These are phyloP conservation scores for Zhuliangozyma parablackwelliae DNA, from an alignment of 1,139 yeast genomes.

Conservation along the genomic window DNA sequence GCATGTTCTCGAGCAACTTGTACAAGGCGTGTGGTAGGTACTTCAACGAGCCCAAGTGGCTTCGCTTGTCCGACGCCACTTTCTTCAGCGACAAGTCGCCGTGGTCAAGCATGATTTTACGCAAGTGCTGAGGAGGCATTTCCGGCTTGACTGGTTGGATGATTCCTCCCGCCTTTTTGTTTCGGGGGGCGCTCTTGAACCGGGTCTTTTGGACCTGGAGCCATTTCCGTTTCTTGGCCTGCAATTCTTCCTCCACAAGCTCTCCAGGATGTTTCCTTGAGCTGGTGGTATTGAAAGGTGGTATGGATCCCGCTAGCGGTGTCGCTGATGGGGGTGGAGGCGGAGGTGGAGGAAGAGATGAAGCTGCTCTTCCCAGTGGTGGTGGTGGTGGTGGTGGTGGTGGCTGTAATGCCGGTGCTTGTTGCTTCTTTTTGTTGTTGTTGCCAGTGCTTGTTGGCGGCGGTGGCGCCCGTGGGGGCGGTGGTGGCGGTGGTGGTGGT, in stretches of 20 bases:
- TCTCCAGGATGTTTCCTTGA: too few species aligned
- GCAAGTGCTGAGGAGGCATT: slow-evolving; percentile 91
- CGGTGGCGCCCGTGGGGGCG: slow-evolving; percentile 16
- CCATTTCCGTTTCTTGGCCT: slow-evolving; percentile 58
- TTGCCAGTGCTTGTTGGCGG: too few species aligned
- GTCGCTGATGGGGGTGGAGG: slow-evolving; percentile 12
- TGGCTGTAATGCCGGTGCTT: slow-evolving; percentile 6
- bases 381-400: slow-evolving; percentile 13
- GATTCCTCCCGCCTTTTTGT: slow-evolving; percentile 26
- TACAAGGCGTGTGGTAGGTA: slow-evolving; percentile 94
- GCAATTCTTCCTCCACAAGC: slow-evolving; percentile 8
- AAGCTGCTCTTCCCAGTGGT: slow-evolving; percentile 4
- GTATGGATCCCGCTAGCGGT: slow-evolving; percentile 2
- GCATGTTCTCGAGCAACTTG: slow-evolving; percentile 91
- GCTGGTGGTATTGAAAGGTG: too few species aligned
- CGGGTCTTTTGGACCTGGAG: slow-evolving; percentile 58
- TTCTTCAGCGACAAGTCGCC: slow-evolving; percentile 80
- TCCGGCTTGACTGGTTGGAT: slow-evolving; percentile 66
- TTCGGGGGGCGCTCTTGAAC: slow-evolving; percentile 26
- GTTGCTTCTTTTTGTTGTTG: slow-evolving; percentile 4
- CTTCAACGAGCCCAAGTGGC: slow-evolving; percentile 87
- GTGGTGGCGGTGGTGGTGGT: slow-evolving; percentile 32
- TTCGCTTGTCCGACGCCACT: slow-evolving; percentile 81
- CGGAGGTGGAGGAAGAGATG: slow-evolving; percentile 9
- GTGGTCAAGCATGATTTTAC: slow-evolving; percentile 80